Base-by-base conservation (phyloP, 2,329 filamentous ascomycete genomes). In the Pestalotiopsis sp. region DNA sequence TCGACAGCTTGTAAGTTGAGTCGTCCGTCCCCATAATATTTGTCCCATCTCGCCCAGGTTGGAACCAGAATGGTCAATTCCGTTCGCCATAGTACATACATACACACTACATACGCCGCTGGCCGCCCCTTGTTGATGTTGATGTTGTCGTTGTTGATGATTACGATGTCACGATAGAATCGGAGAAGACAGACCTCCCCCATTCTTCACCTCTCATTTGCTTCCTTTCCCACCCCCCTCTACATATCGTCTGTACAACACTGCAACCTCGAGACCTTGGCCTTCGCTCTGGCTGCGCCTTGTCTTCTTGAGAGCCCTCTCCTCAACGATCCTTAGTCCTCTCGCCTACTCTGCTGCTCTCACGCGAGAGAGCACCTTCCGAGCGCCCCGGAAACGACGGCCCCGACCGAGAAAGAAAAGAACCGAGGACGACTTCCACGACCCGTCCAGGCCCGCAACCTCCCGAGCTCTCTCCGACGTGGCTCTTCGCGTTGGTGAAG, bases 111-210 rank as follows among this genome's bases (percentile, higher is more conserved):
- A 36, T 36, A 36, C 17, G 45, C 20, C 17, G 45, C 45, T 52
- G 45, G 45, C 45, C 45, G 45, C 45, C 45, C 45, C 45, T 52
- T 52, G 45, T 52, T 52, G 7, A n/a, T n/a, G 45, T 58, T 23
- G 63, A 12, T 23, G 36, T 66, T 20, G 11, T 14, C 41, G 20
- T 36, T 25, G 14, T 66, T 49, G 36, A 56, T 17, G 45, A 66
- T 38, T 39, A 66, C 63, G 63, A 66, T 66, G 63, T 41, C 49
- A 66, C 63, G 63, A 66, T 66, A 63, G 38, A 56, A 25, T 13
- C 25, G 25, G 25, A 31, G 25, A 52, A 6, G 17, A 23, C 27
- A 39, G 14, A 62, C 31, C n/a, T 17, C 12, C 23, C 56, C 25
- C 23, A 52, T 59, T 23, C 56, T 25, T 25, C 56, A 13, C 56